Evolutionary conservation across 225 moss, liverwort and hornwort genomes (phyloP).

Genomic region (Antitrichia curtipendula): DNA sequence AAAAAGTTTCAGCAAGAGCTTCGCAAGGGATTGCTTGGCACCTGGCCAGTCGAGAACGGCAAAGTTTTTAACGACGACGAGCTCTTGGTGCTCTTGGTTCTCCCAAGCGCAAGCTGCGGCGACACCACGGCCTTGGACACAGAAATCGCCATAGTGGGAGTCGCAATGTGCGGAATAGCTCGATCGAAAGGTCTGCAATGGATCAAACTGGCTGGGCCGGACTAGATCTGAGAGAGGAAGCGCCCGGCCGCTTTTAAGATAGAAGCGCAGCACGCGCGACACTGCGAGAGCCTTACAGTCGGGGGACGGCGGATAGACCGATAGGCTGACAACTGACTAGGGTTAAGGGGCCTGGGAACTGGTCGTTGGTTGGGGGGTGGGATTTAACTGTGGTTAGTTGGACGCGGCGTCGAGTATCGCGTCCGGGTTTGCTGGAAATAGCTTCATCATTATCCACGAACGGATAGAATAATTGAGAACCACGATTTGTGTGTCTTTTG

Average conservation of each 20-base stretch:
- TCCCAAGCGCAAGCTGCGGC: neutral
- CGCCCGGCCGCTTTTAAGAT: neutral
- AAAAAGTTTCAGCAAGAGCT: neutral
- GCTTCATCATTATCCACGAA: neutral
- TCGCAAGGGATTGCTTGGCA: neutral
- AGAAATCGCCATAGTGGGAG: constrained; percentile 3
- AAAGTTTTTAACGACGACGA: neutral
- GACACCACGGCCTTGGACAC: neutral
- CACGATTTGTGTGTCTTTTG: neutral
- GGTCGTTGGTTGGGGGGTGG: too few relatives aligned
- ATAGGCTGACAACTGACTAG: neutral
- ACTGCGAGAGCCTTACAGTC: neutral
- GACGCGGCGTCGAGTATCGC: neutral
- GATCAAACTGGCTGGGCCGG: neutral
- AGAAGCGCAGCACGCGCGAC: neutral
- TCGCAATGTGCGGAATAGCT: neutral
- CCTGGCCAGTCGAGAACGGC: constrained; percentile 27
- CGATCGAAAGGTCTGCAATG: neutral
- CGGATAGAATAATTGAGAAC: neutral
- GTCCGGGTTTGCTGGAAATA: neutral
- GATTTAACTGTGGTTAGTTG: neutral
- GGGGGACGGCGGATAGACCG: neutral
- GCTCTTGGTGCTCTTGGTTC: neutral
- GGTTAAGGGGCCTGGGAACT: neutral
- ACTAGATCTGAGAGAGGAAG: neutral